phyloP scores from a whole-genome alignment of 192 early-diverging fungal species.

The Coemansia sp. region DNA sequence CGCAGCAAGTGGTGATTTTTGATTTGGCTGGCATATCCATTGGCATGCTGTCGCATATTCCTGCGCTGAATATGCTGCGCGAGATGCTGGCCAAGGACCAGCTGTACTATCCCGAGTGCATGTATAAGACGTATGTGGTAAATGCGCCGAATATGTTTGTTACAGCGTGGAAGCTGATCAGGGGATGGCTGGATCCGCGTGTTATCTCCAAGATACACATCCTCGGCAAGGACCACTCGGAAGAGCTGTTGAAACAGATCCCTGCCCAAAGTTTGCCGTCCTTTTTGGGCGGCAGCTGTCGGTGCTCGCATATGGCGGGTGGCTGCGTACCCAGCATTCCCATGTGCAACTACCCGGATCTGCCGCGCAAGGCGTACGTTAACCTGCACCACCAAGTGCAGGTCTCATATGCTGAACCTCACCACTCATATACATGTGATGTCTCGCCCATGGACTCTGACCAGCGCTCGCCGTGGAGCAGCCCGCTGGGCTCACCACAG shows the following conservation, averaged over 20 bases:
- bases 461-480: conserved; percentile 5
- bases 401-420: conserved; percentile 32
- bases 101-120: conserved; percentile 91
- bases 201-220: conserved; percentile 59
- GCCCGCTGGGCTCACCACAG: conserved; percentile 32
- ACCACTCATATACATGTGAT: conserved; percentile 38
- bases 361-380: conserved; percentile 41
- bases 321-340: conserved; percentile 56
- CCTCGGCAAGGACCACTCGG: conserved; percentile 60
- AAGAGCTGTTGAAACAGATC: conserved; percentile 62
- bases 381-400: conserved; percentile 36
- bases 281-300: conserved; percentile 71
- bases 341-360: conserved; percentile 35
- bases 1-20: conserved; percentile 85
- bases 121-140: conserved; percentile 89
- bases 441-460: conserved; percentile 10
- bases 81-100: conserved; percentile 83
- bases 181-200: conserved; percentile 75
- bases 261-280: conserved; percentile 64
- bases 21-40: conserved; percentile 86
- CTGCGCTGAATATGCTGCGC: conserved; percentile 65
- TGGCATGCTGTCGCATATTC: conserved; percentile 64
- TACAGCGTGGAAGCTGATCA: conserved; percentile 74
- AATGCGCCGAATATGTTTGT: conserved; percentile 91
- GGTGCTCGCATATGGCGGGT: conserved; percentile 72